These are phyloP conservation scores for Acidiella bohemica DNA, from an alignment of 495 filamentous ascomycete genomes.

Conservation along the genomic window DNA sequence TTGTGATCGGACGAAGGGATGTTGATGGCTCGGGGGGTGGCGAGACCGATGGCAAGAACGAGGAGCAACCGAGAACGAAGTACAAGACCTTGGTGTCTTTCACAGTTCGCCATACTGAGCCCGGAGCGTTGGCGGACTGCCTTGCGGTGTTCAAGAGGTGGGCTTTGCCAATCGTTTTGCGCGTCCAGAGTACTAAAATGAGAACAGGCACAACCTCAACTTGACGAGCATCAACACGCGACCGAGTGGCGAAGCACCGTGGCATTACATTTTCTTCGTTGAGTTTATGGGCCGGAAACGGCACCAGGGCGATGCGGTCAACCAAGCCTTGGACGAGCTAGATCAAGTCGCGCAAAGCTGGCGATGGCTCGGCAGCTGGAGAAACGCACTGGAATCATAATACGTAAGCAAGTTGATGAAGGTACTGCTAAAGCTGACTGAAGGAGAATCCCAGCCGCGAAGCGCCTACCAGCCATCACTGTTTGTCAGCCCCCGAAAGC, in stretches of 20 bases:
- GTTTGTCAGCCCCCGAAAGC: neutral
- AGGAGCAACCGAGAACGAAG: slow-evolving; percentile 13
- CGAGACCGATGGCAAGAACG: neutral
- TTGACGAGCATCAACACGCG: slow-evolving; percentile 81
- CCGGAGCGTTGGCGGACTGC: slow-evolving; percentile 69
- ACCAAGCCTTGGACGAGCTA: slow-evolving; percentile 35
- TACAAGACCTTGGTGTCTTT: slow-evolving; percentile 69
- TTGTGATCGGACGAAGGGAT: slow-evolving; percentile 43
- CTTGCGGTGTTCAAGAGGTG: slow-evolving; percentile 61
- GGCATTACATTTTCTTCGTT: slow-evolving; percentile 92
- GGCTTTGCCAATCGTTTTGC: slow-evolving; percentile 19
- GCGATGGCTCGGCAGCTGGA: slow-evolving; percentile 30
- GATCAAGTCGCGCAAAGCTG: slow-evolving; percentile 20
- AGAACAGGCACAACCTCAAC: slow-evolving; percentile 34
- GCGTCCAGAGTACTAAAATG: neutral
- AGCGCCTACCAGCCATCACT: neutral
- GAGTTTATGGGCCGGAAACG: slow-evolving; percentile 57
- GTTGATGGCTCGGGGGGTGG: neutral
- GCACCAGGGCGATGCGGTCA: slow-evolving; percentile 35
- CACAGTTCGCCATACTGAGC: slow-evolving; percentile 59
- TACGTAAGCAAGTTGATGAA: neutral
- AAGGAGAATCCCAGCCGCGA: neutral
- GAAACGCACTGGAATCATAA: slow-evolving; percentile 7
- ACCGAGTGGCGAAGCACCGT: slow-evolving; percentile 59
- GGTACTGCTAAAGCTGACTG: neutral